Evolutionary conservation across 2,329 filamentous ascomycete species (phyloP).

Genomic region (Gaeumannomyces tritici): DNA sequence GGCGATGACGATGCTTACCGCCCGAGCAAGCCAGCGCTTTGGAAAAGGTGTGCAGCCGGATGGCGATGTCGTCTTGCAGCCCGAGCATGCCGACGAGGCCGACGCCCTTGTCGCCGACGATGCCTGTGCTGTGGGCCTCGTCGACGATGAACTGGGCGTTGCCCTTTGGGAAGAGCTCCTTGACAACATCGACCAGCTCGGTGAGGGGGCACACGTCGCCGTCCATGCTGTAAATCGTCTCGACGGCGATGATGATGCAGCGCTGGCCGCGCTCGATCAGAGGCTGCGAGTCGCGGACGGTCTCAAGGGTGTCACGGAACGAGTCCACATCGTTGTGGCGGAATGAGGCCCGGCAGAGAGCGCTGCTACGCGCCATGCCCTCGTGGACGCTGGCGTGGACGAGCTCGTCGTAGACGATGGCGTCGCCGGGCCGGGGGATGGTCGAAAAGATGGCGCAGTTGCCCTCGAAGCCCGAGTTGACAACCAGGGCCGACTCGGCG

Average conservation of each 20-base stretch:
- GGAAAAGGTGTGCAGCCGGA: too few relatives aligned
- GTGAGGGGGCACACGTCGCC: slow-evolving; percentile 59
- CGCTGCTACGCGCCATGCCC: slow-evolving; percentile 60
- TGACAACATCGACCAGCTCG: slow-evolving; percentile 48
- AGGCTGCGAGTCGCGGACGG: too few relatives aligned
- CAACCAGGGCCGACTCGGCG: slow-evolving; percentile 35
- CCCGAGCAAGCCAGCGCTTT: too few relatives aligned
- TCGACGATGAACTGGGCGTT: slow-evolving; percentile 59
- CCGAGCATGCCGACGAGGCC: too few relatives aligned
- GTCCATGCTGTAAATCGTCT: slow-evolving; percentile 76
- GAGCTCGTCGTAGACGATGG: slow-evolving; percentile 63
- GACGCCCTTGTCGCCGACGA: too few relatives aligned
- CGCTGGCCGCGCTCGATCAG: slow-evolving; percentile 26
- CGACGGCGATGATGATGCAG: slow-evolving; percentile 58
- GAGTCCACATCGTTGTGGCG: slow-evolving; percentile 51
- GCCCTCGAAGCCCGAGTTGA: slow-evolving; percentile 56
- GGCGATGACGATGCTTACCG: too few relatives aligned
- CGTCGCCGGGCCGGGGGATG: slow-evolving; percentile 49
- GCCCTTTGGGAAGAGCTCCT: slow-evolving; percentile 40
- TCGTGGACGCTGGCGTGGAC: slow-evolving; percentile 74
- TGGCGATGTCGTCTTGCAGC: too few relatives aligned
- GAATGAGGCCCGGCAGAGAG: slow-evolving; percentile 39
- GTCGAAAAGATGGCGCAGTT: slow-evolving; percentile 55
- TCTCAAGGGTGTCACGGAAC: too few relatives aligned
- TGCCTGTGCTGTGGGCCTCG: slow-evolving; percentile 62